These are phyloP conservation scores for Toxicodendron radicans DNA, from an alignment of 345 rosid species.

Conservation along the genomic window DNA sequence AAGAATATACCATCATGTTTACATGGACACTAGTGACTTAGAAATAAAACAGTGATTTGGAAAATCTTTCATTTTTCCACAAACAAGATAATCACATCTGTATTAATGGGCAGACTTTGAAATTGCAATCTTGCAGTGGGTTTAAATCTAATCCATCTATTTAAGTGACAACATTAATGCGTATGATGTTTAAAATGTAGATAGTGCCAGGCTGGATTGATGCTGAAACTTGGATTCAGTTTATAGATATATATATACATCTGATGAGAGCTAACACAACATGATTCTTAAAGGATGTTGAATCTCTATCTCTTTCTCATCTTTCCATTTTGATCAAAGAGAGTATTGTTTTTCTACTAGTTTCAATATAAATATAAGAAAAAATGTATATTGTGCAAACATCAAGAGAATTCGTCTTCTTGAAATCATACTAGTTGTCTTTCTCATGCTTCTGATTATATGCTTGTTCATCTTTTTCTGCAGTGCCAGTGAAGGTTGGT, in stretches of 20 bases:
- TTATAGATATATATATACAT: not conserved
- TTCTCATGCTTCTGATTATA: not conserved
- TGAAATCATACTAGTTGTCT: not conserved
- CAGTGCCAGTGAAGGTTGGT: slow-evolving; percentile 79
- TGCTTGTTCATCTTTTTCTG: slow-evolving; percentile 16
- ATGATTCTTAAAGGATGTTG: not conserved
- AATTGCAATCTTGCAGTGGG: not conserved
- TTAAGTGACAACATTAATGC: not conserved
- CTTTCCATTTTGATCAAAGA: not conserved
- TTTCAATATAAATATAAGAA: not conserved
- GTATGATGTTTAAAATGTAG: not conserved
- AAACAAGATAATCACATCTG: not conserved
- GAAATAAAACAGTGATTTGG: not conserved
- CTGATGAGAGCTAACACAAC: not conserved
- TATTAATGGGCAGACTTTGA: not conserved
- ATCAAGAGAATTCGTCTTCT: not conserved
- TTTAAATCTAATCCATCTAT: not conserved
- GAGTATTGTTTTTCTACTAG: not conserved
- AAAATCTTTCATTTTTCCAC: not conserved
- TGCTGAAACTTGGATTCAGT: not conserved
- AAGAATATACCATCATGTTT: not conserved
- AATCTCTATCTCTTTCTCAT: not conserved
- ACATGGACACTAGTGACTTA: not conserved
- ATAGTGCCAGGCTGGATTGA: not conserved
- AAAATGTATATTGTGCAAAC: not conserved